These are phyloP conservation scores for Cercophora scortea DNA, from an alignment of 495 filamentous ascomycete genomes.

Conservation along the genomic window DNA sequence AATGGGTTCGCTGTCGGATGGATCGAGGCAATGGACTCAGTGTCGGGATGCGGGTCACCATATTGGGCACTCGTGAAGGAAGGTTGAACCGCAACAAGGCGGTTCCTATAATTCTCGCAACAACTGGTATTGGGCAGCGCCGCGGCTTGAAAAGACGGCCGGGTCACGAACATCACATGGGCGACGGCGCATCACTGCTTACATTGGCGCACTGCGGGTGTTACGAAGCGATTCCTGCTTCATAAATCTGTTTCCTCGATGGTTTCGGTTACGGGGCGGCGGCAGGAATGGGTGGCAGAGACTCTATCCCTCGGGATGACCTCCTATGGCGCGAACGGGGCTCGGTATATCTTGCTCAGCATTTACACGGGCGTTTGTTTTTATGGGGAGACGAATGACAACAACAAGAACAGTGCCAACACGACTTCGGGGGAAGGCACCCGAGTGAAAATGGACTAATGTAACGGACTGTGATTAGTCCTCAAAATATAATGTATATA, in stretches of 20 bases:
- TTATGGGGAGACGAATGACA: background rate
- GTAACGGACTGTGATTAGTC: background rate
- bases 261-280: background rate
- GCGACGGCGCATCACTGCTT: background rate
- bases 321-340: background rate
- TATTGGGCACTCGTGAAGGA: no score
- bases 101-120: no score
- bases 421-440: background rate
- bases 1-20: background rate
- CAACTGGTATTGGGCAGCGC: no score
- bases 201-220: background rate
- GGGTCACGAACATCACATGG: background rate
- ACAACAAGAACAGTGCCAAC: background rate
- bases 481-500: background rate
- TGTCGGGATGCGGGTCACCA: no score
- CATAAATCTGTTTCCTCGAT: background rate
- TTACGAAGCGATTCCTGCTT: background rate
- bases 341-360: background rate
- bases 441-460: background rate
- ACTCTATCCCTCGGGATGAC: background rate
- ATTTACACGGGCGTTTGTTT: slow-evolving; percentile 9
- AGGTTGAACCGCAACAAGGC: no score
- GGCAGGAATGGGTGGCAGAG: background rate
- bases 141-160: background rate
- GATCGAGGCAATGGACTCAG: background rate